Evolutionary conservation across 2,329 filamentous ascomycete species (phyloP), one percentile per base, ranked within the genome.

Genomic region (Fusarium citri): DNA sequence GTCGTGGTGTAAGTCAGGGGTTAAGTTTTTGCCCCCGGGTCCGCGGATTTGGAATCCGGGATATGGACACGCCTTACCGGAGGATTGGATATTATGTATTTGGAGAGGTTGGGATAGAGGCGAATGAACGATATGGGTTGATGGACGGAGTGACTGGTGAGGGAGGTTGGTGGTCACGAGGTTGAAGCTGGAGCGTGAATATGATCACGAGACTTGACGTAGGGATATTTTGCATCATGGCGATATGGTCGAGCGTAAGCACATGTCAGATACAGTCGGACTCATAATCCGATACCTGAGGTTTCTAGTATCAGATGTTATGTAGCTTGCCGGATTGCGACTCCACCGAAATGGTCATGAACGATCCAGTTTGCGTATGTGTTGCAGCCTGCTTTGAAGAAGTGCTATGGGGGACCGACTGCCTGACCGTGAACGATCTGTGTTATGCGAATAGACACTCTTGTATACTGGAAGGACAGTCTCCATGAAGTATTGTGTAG

Each of bases 31-130:
- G 55, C 65, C 65, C 41, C 64, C 49, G 60, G 72, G 31, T 49
- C 5, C 34, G 25, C 45, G 41, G 58, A 48, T 28, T 28, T 42
- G 22, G 40, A 10, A 62, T 50, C 65, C 64, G 58, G 45, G 59
- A 60, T 72, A 74, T 31, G 31, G 54, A 58, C 72, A 74, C 63
- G 15, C 72, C 69, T 64, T 42, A 14, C 3, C 7, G 18, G 34
- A 47, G 23, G 30, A 40, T 28, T 26, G 8, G 25, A 54, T 45
- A 22, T 40, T n/a, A n/a, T n/a, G n/a, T n/a, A n/a, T n/a, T n/a
- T n/a, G n/a, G n/a, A 43, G 34, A 49, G 37, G 23, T 12, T 30
- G 16, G 18, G 11, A 25, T 22, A 51, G 37, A 12, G 69, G 64
- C n/a, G 23, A 47, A 20, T 23, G 8, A 9, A 22, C 49, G 46